phyloP scores from a whole-genome alignment of 2,329 filamentous ascomycete species.

The Pseudonectria buxi region DNA sequence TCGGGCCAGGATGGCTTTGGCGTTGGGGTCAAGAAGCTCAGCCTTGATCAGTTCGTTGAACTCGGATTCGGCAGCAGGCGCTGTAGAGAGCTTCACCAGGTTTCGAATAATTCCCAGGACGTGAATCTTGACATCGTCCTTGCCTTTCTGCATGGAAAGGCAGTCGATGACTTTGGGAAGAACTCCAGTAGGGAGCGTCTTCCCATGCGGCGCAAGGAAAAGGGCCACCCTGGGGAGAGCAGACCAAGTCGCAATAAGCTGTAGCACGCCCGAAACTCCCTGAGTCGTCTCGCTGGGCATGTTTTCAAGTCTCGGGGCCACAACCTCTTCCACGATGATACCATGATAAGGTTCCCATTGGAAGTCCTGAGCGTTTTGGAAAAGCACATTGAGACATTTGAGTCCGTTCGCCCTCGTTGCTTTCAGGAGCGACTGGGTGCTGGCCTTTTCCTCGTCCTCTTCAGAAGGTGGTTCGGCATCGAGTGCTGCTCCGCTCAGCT shows the following conservation, averaged over 20 bases:
- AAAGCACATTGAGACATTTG: constrained; percentile 75
- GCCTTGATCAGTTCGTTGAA: constrained; percentile 50
- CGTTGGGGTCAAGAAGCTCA: constrained; percentile 50
- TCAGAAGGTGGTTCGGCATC: constrained; percentile 31
- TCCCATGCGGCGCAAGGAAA: constrained; percentile 49
- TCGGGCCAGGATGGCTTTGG: constrained; percentile 56
- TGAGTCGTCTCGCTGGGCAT: constrained; percentile 83
- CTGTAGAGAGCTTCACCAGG: constrained; percentile 54
- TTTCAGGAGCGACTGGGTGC: constrained; percentile 53
- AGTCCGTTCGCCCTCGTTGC: constrained; percentile 65
- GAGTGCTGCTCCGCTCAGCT: constrained; percentile 38
- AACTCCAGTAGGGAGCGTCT: constrained; percentile 50
- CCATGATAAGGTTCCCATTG: constrained; percentile 67
- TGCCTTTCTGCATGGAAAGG: constrained; percentile 64
- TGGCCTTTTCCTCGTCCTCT: constrained; percentile 37
- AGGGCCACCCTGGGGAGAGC: constrained; percentile 57
- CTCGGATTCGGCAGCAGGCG: constrained; percentile 48
- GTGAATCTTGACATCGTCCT: constrained; percentile 81
- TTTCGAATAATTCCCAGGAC: constrained; percentile 69
- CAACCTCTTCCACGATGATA: constrained; percentile 64
- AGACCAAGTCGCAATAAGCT: constrained; percentile 77
- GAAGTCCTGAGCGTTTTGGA: constrained; percentile 63
- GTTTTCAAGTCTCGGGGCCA: constrained; percentile 70
- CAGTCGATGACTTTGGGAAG: constrained; percentile 66
- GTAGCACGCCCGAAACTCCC: constrained; percentile 75